Conservation (phyloP, 1,139 yeast genomes). For the Zhuliangozyma blackwelliae region DNA sequence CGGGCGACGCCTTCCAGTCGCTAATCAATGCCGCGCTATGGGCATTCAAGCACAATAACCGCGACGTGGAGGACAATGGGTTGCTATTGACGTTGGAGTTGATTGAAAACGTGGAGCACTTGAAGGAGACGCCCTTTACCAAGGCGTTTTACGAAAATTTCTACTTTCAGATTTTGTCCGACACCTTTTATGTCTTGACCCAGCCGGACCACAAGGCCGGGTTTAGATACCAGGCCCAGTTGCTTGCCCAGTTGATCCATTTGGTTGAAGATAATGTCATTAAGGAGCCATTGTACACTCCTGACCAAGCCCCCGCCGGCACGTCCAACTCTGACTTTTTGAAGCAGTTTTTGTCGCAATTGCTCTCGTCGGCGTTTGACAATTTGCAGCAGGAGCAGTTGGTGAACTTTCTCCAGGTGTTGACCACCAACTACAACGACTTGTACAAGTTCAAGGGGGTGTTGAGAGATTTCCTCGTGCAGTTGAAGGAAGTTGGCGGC, state of each 20-base stretch:
- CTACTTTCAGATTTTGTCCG: constrained; percentile 85
- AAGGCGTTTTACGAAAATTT: constrained; percentile 85
- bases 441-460: constrained; percentile 76
- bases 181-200: constrained; percentile 87
- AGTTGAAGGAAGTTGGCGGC: constrained; percentile 93
- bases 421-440: constrained; percentile 70
- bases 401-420: constrained; percentile 71
- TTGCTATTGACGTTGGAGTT: constrained; percentile 77
- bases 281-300: constrained; percentile 68
- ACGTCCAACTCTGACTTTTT: constrained; percentile 76
- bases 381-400: constrained; percentile 84
- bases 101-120: constrained; percentile 78
- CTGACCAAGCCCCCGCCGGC: constrained; percentile 75
- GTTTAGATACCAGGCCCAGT: constrained; percentile 79
- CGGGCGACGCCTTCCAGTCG: constrained; percentile 88
- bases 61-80: constrained; percentile 93
- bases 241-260: constrained; percentile 79
- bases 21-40: constrained; percentile 92
- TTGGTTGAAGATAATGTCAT: constrained; percentile 76
- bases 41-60: constrained; percentile 96
- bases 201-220: constrained; percentile 98
- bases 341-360: constrained; percentile 76
- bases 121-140: constrained; percentile 74
- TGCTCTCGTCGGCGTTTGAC: constrained; percentile 84
- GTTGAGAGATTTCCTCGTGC: constrained; percentile 92